These are phyloP conservation scores for Mrakia blollopis DNA, from an alignment of 768 basidiomycete species.

Conservation along the genomic window DNA sequence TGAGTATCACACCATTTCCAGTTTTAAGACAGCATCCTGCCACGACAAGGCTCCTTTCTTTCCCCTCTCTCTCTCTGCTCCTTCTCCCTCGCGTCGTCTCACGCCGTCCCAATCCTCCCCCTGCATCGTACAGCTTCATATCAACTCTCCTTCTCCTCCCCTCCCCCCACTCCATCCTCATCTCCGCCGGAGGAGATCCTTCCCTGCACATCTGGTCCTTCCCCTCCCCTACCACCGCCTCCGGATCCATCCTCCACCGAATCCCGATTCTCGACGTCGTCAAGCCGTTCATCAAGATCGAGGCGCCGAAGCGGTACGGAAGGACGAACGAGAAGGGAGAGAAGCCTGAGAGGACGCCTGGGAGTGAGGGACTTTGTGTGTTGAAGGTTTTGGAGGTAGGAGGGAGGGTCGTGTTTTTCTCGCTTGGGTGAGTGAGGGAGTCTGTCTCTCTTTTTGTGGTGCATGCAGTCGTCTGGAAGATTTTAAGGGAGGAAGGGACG, in stretches of 20 bases:
- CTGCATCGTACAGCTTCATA: conserved; percentile 60
- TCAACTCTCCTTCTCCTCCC: conserved; percentile 70
- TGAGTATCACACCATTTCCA: conserved; percentile 50
- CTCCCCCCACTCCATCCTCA: conserved; percentile 49
- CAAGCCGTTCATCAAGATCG: conserved; percentile 47
- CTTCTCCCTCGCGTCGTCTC: no score
- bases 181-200: conserved; percentile 86
- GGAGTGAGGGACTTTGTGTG: conserved; percentile 53
- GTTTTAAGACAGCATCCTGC: background rate
- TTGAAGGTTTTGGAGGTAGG: conserved; percentile 52
- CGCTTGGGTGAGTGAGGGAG: conserved; percentile 63
- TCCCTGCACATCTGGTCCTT: conserved; percentile 74
- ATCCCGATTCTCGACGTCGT: conserved; percentile 51
- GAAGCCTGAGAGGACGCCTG: conserved; percentile 31
- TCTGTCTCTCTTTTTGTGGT: background rate
- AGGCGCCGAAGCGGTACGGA: conserved; percentile 39
- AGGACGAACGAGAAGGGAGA: conserved; percentile 34
- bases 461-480: background rate
- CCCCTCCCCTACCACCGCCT: conserved; percentile 46
- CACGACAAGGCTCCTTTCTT: no score
- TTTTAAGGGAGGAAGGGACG: background rate
- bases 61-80: background rate
- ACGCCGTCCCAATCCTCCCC: background rate
- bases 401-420: conserved; percentile 52
- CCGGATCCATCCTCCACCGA: conserved; percentile 54